These are phyloP conservation scores for Limonium bicolor DNA, from an alignment of 148 eudicot species.

Conservation along the genomic window DNA sequence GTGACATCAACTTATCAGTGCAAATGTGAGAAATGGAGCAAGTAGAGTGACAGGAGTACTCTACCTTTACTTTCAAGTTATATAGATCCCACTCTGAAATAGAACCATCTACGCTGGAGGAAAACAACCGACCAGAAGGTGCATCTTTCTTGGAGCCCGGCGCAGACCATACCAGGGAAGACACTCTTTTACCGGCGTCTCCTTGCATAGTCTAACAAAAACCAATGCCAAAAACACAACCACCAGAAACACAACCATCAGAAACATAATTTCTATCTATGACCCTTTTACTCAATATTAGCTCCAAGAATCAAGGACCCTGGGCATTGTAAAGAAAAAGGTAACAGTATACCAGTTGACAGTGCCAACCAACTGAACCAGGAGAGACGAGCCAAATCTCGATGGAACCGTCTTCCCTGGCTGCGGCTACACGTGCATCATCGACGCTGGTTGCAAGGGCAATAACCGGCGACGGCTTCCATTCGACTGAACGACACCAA, in stretches of 20 bases:
- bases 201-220: conserved; percentile 64
- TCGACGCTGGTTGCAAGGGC: conserved; percentile 79
- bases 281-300: no score
- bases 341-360: conserved; percentile 47
- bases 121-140: conserved; percentile 48
- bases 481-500: conserved; percentile 38
- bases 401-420: conserved; percentile 83
- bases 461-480: conserved; percentile 63
- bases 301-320: background rate
- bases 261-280: background rate
- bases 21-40: no score
- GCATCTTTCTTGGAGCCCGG: conserved; percentile 18
- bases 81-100: conserved; percentile 87
- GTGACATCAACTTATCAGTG: no score
- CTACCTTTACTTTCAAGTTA: conserved; percentile 55
- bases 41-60: no score
- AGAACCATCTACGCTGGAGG: conserved; percentile 77
- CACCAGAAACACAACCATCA: conserved; percentile 2
- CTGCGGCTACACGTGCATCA: conserved; percentile 77
- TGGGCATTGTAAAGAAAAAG: background rate
- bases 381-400: conserved; percentile 99
- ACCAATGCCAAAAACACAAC: background rate
- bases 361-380: conserved; percentile 92
- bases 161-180: conserved; percentile 74
- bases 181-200: conserved; percentile 36